A percentile compares a stretch with the other conserved stretches of the same genome.
phyloP scores from a whole-genome alignment of 2,329 filamentous ascomycete genomes.

The Sclerotinia trifoliorum region DNA sequence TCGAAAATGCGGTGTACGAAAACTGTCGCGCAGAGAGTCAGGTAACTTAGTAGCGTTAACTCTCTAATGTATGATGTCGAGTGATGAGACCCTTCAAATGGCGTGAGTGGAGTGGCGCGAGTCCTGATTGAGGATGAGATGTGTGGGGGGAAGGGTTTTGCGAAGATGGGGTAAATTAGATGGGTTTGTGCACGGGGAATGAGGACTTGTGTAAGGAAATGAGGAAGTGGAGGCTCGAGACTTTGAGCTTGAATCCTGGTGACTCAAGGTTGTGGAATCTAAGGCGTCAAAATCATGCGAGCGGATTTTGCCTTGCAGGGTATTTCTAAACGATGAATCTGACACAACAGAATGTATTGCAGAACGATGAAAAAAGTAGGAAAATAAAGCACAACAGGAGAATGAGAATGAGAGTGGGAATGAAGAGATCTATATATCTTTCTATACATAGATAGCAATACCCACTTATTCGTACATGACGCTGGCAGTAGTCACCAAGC shows the following conservation, averaged over 20 bases:
- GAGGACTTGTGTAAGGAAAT: not conserved
- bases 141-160: not conserved
- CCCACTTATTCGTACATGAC: not conserved
- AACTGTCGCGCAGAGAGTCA: slow-evolving; percentile 11
- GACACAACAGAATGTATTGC: not conserved
- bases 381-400: not conserved
- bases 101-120: slow-evolving; percentile 5
- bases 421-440: slow-evolving; percentile 4
- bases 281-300: not conserved
- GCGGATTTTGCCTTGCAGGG: slow-evolving; percentile 1
- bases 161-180: slow-evolving; percentile 8
- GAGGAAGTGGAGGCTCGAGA: slow-evolving; percentile 5
- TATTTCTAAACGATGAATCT: slow-evolving; percentile 10
- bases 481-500: not conserved
- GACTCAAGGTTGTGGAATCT: not conserved
- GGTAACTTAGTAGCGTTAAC: not conserved
- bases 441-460: not conserved
- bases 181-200: not conserved
- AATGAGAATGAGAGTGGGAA: not conserved
- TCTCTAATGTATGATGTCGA: not conserved
- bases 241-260: slow-evolving; percentile 8
- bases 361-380: not conserved
- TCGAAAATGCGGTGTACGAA: slow-evolving; percentile 13
- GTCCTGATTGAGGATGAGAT: slow-evolving; percentile 5
- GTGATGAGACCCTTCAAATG: slow-evolving; percentile 6